Conservation (phyloP, 2,329 filamentous ascomycete genomes). For the Aspergillus persii region DNA sequence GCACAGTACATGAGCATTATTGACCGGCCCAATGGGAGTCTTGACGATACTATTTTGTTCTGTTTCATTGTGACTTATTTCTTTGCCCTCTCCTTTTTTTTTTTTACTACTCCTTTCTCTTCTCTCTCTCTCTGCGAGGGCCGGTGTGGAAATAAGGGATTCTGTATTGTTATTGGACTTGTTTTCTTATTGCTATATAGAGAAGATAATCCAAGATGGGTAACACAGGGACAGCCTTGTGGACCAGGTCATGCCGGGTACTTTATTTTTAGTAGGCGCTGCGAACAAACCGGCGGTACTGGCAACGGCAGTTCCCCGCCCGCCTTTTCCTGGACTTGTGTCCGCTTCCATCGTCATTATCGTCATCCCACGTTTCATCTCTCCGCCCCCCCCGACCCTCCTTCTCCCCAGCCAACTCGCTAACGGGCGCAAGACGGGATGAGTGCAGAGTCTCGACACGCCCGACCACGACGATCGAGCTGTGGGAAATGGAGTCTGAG, state of each 20-base stretch:
- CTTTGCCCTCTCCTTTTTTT: neutral
- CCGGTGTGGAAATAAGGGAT: neutral
- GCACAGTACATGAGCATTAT: constrained; percentile 1
- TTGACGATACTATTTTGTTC: neutral
- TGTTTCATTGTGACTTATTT: neutral
- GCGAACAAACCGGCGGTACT: neutral
- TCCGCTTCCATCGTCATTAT: neutral
- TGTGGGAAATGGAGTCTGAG: constrained; percentile 64
- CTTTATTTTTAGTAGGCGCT: neutral
- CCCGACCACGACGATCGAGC: constrained; percentile 37
- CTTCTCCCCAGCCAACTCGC: constrained; percentile 13
- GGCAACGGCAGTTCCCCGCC: neutral
- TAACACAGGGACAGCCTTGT: neutral
- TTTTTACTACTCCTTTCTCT: neutral
- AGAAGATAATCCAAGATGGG: neutral
- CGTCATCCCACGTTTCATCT: neutral
- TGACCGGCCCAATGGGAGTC: neutral
- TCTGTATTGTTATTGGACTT: neutral
- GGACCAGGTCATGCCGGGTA: neutral
- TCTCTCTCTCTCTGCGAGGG: neutral
- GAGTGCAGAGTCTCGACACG: constrained; percentile 32
- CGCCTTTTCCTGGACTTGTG: neutral
- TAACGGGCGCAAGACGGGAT: constrained; percentile 31
- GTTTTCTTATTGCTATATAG: neutral
- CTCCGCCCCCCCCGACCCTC: constrained; percentile 16